These are phyloP conservation scores for Oryza coarctata DNA, from an alignment of 176 grass and related monocot genomes.

Conservation along the genomic window DNA sequence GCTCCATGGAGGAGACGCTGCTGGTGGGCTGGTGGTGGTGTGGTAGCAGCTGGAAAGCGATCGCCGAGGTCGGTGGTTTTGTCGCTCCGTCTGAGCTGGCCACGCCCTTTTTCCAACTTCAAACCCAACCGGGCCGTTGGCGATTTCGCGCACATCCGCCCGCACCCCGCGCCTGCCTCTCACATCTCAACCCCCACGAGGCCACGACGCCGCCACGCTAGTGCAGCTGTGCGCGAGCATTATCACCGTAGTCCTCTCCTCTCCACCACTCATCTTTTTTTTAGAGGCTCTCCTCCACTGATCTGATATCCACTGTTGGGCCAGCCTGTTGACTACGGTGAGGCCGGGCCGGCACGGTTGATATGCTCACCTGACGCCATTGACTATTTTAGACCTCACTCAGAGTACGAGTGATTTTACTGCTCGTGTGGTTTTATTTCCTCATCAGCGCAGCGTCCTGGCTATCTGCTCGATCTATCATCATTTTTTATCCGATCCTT, in stretches of 20 bases:
- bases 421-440: neutral
- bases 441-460: neutral
- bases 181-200: neutral
- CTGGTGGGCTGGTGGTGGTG: constrained; percentile 5
- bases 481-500: neutral
- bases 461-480: neutral
- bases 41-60: constrained; percentile 48
- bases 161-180: neutral
- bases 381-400: neutral
- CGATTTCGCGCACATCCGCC: neutral
- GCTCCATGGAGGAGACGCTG: neutral
- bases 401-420: neutral
- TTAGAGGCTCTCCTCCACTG: too few relatives aligned
- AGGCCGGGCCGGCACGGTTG: neutral
- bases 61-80: constrained; percentile 45
- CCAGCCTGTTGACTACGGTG: neutral
- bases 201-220: too few relatives aligned
- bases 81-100: constrained; percentile 4
- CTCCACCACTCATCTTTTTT: too few relatives aligned
- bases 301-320: too few relatives aligned
- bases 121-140: neutral
- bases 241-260: too few relatives aligned
- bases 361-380: neutral
- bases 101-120: neutral
- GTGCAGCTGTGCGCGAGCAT: too few relatives aligned